phyloP scores from a whole-genome alignment of 352 stramenopile species.

The Peronospora destructor region DNA sequence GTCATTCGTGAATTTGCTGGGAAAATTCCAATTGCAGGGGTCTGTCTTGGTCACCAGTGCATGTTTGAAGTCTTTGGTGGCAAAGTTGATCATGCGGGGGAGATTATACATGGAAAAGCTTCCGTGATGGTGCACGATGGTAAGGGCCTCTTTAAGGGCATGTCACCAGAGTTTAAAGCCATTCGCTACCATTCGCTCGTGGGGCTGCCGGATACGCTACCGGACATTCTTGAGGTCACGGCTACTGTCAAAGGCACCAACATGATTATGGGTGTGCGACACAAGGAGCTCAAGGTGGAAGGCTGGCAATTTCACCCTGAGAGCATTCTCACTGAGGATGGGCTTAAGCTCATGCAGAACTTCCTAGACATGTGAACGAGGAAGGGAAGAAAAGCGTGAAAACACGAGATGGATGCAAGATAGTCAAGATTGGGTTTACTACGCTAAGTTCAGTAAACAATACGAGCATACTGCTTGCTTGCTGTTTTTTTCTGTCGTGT shows the following conservation, averaged over 20 bases:
- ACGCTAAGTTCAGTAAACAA: no score
- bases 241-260: constrained; percentile 71
- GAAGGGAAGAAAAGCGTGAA: no score
- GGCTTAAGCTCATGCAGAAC: constrained; percentile 80
- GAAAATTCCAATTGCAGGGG: constrained; percentile 76
- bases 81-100: constrained; percentile 74
- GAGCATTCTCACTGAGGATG: constrained; percentile 80
- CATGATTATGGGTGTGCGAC: constrained; percentile 87
- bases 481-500: constrained; percentile 9
- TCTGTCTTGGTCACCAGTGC: constrained; percentile 79
- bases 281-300: constrained; percentile 83
- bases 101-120: constrained; percentile 86
- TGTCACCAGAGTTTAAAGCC: constrained; percentile 69
- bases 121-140: constrained; percentile 80
- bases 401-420: no score
- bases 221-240: constrained; percentile 70
- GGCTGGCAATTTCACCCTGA: constrained; percentile 87
- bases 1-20: constrained; percentile 78
- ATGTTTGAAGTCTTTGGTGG: constrained; percentile 87
- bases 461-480: constrained; percentile 1
- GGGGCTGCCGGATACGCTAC: constrained; percentile 73
- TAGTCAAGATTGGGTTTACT: no score
- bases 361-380: constrained; percentile 77
- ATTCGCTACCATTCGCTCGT: constrained; percentile 87
- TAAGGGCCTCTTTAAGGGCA: constrained; percentile 80